Conservation (phyloP, 169 alveolate species). For the Eimeria maxima region DNA sequence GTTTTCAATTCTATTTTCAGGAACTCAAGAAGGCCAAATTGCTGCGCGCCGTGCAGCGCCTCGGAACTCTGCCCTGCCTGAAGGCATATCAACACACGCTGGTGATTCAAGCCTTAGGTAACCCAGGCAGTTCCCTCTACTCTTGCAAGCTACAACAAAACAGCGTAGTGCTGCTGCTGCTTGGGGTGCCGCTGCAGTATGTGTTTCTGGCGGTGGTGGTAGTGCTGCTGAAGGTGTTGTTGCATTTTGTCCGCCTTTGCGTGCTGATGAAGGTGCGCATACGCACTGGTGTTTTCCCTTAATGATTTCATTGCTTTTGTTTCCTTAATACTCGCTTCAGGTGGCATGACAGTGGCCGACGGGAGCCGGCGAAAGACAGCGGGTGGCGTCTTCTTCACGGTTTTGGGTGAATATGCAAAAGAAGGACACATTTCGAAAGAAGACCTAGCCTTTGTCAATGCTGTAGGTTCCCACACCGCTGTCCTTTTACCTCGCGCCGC, state of each 20-base stretch:
- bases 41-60: constrained; percentile 46
- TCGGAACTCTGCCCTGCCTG: constrained; percentile 71
- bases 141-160: neutral
- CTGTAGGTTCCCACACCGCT: neutral
- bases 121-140: neutral
- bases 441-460: constrained; percentile 90
- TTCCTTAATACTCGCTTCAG: constrained; percentile 67
- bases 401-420: constrained; percentile 89
- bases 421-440: constrained; percentile 90
- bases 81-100: constrained; percentile 78
- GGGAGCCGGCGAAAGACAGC: constrained; percentile 92
- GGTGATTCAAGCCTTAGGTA: constrained; percentile 71
- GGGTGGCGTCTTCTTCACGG: constrained; percentile 94
- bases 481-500: neutral
- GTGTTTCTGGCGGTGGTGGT: no score
- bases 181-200: neutral
- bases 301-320: neutral
- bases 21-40: constrained; percentile 67
- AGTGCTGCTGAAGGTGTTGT: neutral
- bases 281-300: no score
- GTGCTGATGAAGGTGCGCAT: neutral
- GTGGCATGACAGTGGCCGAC: constrained; percentile 93
- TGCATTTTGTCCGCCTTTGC: neutral
- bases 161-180: neutral
- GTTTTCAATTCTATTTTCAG: neutral